Evolutionary conservation across 78 protist species (phyloP).

Genomic region (slime mould (Dictyostelium discoideum)): dicty_2.7 NC_007089.4:985001-985500

Average conservation of each 20-base stretch:
- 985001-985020: slow-evolving; percentile 1
- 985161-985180: too few relatives aligned
- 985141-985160: too few relatives aligned
- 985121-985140: too few relatives aligned
- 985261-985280: not conserved
- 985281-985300: not conserved
- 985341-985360: not conserved
- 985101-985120: too few relatives aligned
- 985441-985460: not conserved
- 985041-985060: slow-evolving; percentile 14
- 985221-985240: not conserved
- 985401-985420: slow-evolving; percentile 5
- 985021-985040: slow-evolving; percentile 6
- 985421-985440: not conserved
- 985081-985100: too few relatives aligned
- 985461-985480: not conserved
- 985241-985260: not conserved
- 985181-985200: too few relatives aligned
- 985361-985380: slow-evolving; percentile 46
- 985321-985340: not conserved
- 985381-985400: slow-evolving; percentile 58
- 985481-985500: not conserved
- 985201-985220: not conserved
- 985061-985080: not conserved
- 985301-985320: not conserved